phyloP scores from a whole-genome alignment of 1,139 yeast genomes.

The Waltiozyma sp. region DNA sequence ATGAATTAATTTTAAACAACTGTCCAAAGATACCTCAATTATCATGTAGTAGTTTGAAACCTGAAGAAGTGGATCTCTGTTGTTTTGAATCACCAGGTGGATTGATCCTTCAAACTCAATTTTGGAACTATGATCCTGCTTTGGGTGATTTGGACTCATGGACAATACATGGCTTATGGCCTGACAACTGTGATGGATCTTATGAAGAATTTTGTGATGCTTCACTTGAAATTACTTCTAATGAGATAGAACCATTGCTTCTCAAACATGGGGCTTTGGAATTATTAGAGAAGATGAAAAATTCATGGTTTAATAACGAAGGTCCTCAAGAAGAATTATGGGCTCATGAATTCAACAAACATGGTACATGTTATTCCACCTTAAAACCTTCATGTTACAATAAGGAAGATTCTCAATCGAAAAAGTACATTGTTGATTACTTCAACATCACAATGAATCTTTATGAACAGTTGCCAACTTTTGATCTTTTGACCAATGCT shows the following conservation, averaged over 20 bases:
- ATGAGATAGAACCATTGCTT: slow-evolving; percentile 32
- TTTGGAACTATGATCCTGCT: slow-evolving; percentile 84
- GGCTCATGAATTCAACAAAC: slow-evolving; percentile 91
- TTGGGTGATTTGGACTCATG: slow-evolving; percentile 65
- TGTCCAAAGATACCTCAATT: slow-evolving; percentile 59
- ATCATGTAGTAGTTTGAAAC: slow-evolving; percentile 40
- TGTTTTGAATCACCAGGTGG: slow-evolving; percentile 88
- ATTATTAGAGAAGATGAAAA: slow-evolving; percentile 44
- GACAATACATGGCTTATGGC: slow-evolving; percentile 80
- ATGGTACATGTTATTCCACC: slow-evolving; percentile 83
- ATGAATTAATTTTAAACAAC: not conserved
- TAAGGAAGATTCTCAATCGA: slow-evolving; percentile 22
- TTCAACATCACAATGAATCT: slow-evolving; percentile 53
- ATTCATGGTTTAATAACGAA: slow-evolving; percentile 63
- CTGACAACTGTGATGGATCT: slow-evolving; percentile 65
- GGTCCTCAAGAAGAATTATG: slow-evolving; percentile 69
- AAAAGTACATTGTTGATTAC: slow-evolving; percentile 59
- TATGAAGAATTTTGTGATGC: slow-evolving; percentile 67
- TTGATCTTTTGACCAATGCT: slow-evolving; percentile 46
- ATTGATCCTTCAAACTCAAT: slow-evolving; percentile 70
- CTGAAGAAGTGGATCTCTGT: slow-evolving; percentile 39
- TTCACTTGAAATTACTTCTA: slow-evolving; percentile 43
- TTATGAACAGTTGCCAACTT: slow-evolving; percentile 57
- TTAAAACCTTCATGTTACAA: slow-evolving; percentile 50
- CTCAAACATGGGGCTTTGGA: slow-evolving; percentile 32